Evolutionary conservation across 345 rosid species (phyloP), one percentile per base, ranked within the genome.

Genomic region (Gossypium thurberi): DNA sequence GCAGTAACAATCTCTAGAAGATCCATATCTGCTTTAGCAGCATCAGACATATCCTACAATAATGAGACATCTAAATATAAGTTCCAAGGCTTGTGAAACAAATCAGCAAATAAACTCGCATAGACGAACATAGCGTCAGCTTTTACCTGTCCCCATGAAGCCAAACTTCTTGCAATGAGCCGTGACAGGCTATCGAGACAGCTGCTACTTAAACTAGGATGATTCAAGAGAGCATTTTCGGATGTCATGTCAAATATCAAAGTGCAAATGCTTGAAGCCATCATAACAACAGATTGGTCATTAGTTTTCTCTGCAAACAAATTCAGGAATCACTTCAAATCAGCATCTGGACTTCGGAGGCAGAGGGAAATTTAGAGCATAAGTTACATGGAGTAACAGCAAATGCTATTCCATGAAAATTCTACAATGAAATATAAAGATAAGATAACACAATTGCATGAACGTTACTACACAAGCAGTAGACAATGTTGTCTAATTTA

Each of bases 211-310:
- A 89, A 86, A 73, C 69, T 70, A 10, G 84, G 83, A 82, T 81
- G 87, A 72, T 79, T 79, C n/a, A 81, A 79, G 70, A 92, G 90
- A 77, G 87, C 86, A 69, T 82, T 89, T 78, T 92, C 96, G 52
- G 99, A 92, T 64, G 88, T 87, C 48, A 70, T 76, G 73, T 88
- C 98, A 53, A 92, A 78, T 70, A 90, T 76, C 78, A 94, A 75
- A 6, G 91, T 75, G 81, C 91, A 86, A 70, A 95, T 84, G 81
- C 92, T 89, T 65, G 94, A 84, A 75, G 91, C 94, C 99, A 92
- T 86, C 91, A 89, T 83, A 3, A 76, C 56, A 48, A 80, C 68
- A 37, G 93, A 85, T 28, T 74, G 79, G 65, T 92, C 92, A 67
- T 74, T 55, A 56, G 73, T 74, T 64, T 82, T 64, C 76, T 83